Percentiles rank a stretch among this genome's conserved stretches.
Conservation (phyloP, 129 eudicot species). For the Deinandra increscens region DNA sequence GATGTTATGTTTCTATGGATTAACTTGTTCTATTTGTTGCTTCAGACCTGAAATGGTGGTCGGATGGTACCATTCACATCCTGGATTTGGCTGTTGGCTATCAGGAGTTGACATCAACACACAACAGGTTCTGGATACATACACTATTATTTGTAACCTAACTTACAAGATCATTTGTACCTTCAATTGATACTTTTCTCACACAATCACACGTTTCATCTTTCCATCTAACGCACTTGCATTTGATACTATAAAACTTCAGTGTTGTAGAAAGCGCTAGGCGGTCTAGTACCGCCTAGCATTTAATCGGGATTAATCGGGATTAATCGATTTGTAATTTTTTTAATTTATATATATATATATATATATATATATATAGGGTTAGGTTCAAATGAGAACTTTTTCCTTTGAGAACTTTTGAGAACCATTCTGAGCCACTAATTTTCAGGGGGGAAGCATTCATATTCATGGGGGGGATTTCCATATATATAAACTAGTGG, state of each 20-base stretch:
- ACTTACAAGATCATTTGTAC: background rate
- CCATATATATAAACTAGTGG: too few species aligned
- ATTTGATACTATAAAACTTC: background rate
- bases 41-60: constrained; percentile 91
- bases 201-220: background rate
- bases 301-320: too few species aligned
- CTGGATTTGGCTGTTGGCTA: constrained; percentile 95
- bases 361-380: too few species aligned
- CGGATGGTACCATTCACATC: constrained; percentile 95
- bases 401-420: too few species aligned
- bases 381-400: too few species aligned
- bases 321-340: too few species aligned
- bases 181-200: background rate
- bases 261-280: too few species aligned
- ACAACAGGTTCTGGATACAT: constrained; percentile 55
- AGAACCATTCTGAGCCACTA: too few species aligned
- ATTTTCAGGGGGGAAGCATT: too few species aligned
- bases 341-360: too few species aligned
- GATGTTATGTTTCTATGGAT: background rate
- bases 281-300: too few species aligned
- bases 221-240: background rate
- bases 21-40: constrained; percentile 14
- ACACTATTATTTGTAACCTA: background rate
- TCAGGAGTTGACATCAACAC: constrained; percentile 95
- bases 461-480: too few species aligned